These are phyloP conservation scores for Aspergillus texensis DNA, from an alignment of 2,329 filamentous ascomycete genomes.

Conservation along the genomic window DNA sequence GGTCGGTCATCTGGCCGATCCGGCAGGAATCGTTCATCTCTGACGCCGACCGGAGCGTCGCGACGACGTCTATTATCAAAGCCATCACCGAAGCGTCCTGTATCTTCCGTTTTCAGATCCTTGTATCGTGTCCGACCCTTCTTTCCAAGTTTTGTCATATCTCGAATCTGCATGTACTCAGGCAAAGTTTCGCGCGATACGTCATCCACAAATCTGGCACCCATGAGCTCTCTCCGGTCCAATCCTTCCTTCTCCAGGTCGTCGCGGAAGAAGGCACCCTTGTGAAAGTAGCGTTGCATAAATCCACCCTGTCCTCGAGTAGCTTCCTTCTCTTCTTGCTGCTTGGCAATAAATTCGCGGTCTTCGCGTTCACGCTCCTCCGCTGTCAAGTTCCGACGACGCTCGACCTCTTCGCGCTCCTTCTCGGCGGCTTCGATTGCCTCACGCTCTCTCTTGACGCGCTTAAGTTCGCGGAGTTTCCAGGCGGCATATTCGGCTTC, in stretches of 20 bases:
- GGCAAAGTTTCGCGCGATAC: slow-evolving; percentile 83
- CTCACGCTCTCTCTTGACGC: slow-evolving; percentile 83
- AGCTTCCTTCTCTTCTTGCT: slow-evolving; percentile 76
- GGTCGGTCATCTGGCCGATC: slow-evolving; percentile 42
- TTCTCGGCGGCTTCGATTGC: slow-evolving; percentile 81
- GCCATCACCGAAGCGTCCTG: slow-evolving; percentile 72
- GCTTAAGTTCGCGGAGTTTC: slow-evolving; percentile 88
- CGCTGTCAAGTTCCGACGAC: slow-evolving; percentile 79
- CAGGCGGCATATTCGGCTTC: slow-evolving; percentile 89
- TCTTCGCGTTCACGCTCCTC: slow-evolving; percentile 88
- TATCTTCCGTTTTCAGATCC: slow-evolving; percentile 88
- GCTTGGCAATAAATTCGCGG: slow-evolving; percentile 71
- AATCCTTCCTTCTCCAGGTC: slow-evolving; percentile 75
- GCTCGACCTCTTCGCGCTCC: slow-evolving; percentile 86
- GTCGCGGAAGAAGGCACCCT: slow-evolving; percentile 91
- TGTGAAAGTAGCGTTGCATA: slow-evolving; percentile 97
- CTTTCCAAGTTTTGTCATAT: slow-evolving; percentile 90
- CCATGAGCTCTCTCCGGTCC: slow-evolving; percentile 82
- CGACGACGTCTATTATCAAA: slow-evolving; percentile 31
- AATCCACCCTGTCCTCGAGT: slow-evolving; percentile 78
- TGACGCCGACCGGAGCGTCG: slow-evolving; percentile 41
- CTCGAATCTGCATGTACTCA: slow-evolving; percentile 87
- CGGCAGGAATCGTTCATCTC: slow-evolving; percentile 51
- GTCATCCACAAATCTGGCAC: slow-evolving; percentile 79
- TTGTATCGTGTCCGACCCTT: slow-evolving; percentile 90